These are phyloP conservation scores for Cucurbita argyrosperma DNA, from an alignment of 306 rosid species.

Conservation along the genomic window DNA sequence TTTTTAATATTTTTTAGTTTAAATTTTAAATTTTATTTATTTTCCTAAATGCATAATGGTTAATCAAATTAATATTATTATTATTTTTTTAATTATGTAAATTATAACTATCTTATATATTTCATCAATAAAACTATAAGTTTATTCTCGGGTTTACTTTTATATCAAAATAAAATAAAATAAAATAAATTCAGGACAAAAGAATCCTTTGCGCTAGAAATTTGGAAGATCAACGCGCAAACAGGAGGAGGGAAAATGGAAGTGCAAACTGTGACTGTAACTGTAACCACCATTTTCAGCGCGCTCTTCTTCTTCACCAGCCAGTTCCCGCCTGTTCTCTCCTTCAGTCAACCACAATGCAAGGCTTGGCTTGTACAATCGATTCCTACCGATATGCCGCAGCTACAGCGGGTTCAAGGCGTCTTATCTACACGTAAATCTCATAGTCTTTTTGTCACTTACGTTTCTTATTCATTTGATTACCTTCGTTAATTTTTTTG, in stretches of 20 bases:
- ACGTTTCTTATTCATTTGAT: not conserved
- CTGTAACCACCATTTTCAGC: not conserved
- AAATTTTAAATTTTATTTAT: too few relatives aligned
- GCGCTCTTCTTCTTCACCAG: conserved; percentile 11
- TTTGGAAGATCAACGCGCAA: too few relatives aligned
- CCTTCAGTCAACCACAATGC: conserved; percentile 22
- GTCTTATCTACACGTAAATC: conserved; percentile 55
- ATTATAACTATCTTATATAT: too few relatives aligned
- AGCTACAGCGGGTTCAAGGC: conserved; percentile 47
- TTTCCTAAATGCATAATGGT: too few relatives aligned
- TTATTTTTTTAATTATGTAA: too few relatives aligned
- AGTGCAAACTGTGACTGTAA: not conserved
- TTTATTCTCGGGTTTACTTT: too few relatives aligned
- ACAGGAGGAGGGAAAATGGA: conserved; percentile 2
- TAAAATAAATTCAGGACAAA: too few relatives aligned
- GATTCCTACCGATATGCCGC: conserved; percentile 75
- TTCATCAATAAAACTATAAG: too few relatives aligned
- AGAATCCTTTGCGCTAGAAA: too few relatives aligned
- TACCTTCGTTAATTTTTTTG: not conserved
- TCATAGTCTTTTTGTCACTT: not conserved
- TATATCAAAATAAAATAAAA: too few relatives aligned
- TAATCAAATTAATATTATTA: too few relatives aligned
- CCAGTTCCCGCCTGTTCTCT: conserved; percentile 15
- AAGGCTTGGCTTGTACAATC: conserved; percentile 91
- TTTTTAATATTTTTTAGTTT: too few relatives aligned